A percentile compares a stretch with the other conserved stretches of the same genome.
Evolutionary conservation across 805 yeast genomes (phyloP).

Genomic region (Candida ovalis): DNA sequence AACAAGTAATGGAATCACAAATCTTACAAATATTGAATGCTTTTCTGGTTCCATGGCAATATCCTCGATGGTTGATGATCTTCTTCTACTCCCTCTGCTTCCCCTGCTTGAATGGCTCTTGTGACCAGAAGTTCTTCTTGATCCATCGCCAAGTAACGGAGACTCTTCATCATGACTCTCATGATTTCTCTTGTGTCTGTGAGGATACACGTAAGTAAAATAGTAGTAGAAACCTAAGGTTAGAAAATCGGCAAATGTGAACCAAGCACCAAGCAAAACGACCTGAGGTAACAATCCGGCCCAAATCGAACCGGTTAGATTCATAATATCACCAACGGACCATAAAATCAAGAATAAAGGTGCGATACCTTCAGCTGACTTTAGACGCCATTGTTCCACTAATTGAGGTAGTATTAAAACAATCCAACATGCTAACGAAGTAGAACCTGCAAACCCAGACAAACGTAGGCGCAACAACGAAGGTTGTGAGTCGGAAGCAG

Average conservation of each 20-base stretch:
- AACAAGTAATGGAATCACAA: conserved; percentile 55
- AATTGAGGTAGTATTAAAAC: conserved; percentile 73
- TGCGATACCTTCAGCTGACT: conserved; percentile 74
- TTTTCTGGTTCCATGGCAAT: conserved; percentile 44
- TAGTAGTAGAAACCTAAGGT: conserved; percentile 59
- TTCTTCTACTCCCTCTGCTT: conserved; percentile 30
- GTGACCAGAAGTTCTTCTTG: conserved; percentile 13
- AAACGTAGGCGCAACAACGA: conserved; percentile 39
- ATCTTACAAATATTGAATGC: conserved; percentile 45
- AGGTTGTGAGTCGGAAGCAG: conserved; percentile 8
- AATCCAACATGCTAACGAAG: conserved; percentile 76
- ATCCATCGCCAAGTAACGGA: conserved; percentile 29
- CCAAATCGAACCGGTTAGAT: conserved; percentile 65
- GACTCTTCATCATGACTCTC: conserved; percentile 25
- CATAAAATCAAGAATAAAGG: conserved; percentile 63
- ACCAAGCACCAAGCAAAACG: conserved; percentile 69
- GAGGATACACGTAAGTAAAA: conserved; percentile 46
- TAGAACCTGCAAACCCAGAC: conserved; percentile 66
- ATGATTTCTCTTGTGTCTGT: conserved; percentile 22
- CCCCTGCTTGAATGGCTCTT: conserved; percentile 11
- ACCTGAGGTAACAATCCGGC: conserved; percentile 70
- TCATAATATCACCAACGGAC: conserved; percentile 70
- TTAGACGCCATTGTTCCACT: conserved; percentile 74
- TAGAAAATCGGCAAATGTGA: conserved; percentile 67
- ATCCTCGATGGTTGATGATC: conserved; percentile 50